Percentiles rank a stretch among this genome's conserved stretches.
These are phyloP conservation scores for Russula vinacea DNA, from an alignment of 768 basidiomycete genomes.

Conservation along the genomic window DNA sequence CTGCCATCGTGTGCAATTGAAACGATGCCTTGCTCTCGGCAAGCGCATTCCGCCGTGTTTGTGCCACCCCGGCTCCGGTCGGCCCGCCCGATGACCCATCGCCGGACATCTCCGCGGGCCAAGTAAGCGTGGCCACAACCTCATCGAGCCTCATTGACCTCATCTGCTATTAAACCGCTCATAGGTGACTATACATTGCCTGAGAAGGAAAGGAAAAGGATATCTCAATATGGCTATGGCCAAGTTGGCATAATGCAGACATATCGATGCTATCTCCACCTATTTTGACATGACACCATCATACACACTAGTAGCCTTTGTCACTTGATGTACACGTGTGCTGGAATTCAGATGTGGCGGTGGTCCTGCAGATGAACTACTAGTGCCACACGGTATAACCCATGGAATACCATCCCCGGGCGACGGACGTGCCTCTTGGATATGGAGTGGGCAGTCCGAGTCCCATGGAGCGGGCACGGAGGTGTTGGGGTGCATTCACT, in stretches of 20 bases:
- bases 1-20: slow-evolving; percentile 37
- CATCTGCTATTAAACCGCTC: no score
- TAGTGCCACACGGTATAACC: no score
- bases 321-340: background rate
- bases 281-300: no score
- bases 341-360: background rate
- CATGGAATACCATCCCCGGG: background rate
- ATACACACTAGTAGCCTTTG: no score
- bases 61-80: slow-evolving; percentile 6
- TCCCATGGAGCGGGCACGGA: background rate
- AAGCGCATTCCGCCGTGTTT: background rate
- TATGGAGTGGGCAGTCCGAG: background rate
- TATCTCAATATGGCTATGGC: no score
- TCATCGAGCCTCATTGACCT: no score
- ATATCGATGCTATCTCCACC: no score
- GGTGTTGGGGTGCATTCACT: background rate
- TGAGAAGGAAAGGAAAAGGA: no score
- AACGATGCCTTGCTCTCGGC: background rate
- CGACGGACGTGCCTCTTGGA: background rate
- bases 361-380: background rate
- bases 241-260: no score
- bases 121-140: no score
- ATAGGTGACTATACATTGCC: no score
- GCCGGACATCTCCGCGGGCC: no score
- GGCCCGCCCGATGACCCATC: slow-evolving; percentile 11